These are phyloP conservation scores for Calocera viscosa DNA, from an alignment of 768 basidiomycete genomes.

Conservation along the genomic window DNA sequence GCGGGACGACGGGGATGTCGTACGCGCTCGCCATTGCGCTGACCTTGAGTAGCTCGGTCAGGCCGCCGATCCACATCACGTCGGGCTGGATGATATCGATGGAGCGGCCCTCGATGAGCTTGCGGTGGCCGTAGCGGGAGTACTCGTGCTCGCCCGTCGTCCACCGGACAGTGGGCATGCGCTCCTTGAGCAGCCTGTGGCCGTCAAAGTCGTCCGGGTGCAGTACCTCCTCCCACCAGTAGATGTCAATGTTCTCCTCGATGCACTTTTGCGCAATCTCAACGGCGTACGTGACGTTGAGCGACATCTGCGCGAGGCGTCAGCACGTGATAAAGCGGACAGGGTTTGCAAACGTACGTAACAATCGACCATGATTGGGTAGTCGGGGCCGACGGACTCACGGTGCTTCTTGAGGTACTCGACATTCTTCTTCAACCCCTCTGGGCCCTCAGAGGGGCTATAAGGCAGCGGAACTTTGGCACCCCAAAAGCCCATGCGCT, in stretches of 20 bases:
- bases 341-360: constrained; percentile 22
- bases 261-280: constrained; percentile 24
- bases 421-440: constrained; percentile 30
- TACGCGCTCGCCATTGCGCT: constrained; percentile 33
- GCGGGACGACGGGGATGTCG: constrained; percentile 38
- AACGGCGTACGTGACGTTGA: constrained; percentile 26
- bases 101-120: constrained; percentile 29
- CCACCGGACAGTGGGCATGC: constrained; percentile 28
- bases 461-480: constrained; percentile 30
- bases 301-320: constrained; percentile 8
- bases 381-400: constrained; percentile 27
- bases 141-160: constrained; percentile 34
- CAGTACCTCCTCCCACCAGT: constrained; percentile 32
- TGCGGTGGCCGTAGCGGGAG: constrained; percentile 25
- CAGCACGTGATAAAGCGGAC: background rate
- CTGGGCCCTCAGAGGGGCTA: constrained; percentile 26
- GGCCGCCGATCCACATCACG: constrained; percentile 27
- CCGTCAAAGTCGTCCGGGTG: constrained; percentile 32
- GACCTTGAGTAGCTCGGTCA: constrained; percentile 24
- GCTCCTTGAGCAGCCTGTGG: constrained; percentile 26
- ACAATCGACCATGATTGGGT: constrained; percentile 32
- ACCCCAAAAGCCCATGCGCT: constrained; percentile 30
- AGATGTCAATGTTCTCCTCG: constrained; percentile 29
- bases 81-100: constrained; percentile 32
- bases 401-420: constrained; percentile 25